A percentile compares a stretch with the other conserved stretches of the same genome.
These are phyloP conservation scores for Yarrowia alimentaria DNA, from an alignment of 805 yeast genomes.

Conservation along the genomic window DNA sequence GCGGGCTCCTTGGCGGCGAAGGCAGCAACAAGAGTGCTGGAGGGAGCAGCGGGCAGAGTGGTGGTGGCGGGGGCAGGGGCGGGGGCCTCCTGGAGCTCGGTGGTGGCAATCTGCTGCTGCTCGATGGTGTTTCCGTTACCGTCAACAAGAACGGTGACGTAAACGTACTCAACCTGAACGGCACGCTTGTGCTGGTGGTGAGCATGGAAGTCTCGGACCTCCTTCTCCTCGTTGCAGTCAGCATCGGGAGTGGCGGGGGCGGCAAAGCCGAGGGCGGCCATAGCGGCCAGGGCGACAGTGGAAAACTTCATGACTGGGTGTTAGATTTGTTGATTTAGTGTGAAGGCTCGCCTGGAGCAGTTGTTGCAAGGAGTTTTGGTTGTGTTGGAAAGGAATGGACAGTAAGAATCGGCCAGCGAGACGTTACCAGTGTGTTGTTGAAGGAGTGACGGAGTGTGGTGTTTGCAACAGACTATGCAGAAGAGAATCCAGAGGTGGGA, in stretches of 20 bases:
- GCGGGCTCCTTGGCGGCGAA: slow-evolving; percentile 34
- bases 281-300: slow-evolving; percentile 32
- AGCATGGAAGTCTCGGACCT: slow-evolving; percentile 38
- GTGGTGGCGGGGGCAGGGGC: slow-evolving; percentile 37
- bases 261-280: slow-evolving; percentile 46
- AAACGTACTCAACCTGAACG: slow-evolving; percentile 47
- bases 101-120: slow-evolving; percentile 39
- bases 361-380: slow-evolving; percentile 9
- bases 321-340: slow-evolving; percentile 10
- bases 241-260: slow-evolving; percentile 36
- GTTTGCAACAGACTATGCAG: slow-evolving; percentile 27
- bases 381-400: slow-evolving; percentile 21
- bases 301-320: slow-evolving; percentile 24
- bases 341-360: slow-evolving; percentile 27
- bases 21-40: slow-evolving; percentile 38
- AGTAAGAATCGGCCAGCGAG: slow-evolving; percentile 27
- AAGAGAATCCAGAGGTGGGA: slow-evolving; percentile 16
- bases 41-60: slow-evolving; percentile 35
- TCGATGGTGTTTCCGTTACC: slow-evolving; percentile 41
- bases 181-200: slow-evolving; percentile 56
- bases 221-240: slow-evolving; percentile 28
- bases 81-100: slow-evolving; percentile 31
- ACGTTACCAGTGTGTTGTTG: slow-evolving; percentile 25
- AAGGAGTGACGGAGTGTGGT: slow-evolving; percentile 25
- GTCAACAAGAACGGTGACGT: slow-evolving; percentile 47